Conservation (phyloP, 176 grass and related monocot genomes). For the Carex pumila region DNA sequence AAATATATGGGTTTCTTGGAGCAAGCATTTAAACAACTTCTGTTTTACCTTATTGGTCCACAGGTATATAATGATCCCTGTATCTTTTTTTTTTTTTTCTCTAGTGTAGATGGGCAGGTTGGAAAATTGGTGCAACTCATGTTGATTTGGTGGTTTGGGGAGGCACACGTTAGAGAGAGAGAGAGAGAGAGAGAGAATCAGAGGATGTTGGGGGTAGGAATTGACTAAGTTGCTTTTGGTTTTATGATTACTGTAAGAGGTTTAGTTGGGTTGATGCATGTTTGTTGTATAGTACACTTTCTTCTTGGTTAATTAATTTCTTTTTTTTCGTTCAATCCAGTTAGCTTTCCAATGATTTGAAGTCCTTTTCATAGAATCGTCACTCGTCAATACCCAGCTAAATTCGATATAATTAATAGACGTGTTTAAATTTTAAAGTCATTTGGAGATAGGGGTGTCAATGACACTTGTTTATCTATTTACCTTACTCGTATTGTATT, state of each 20-base stretch:
- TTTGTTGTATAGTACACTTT: conserved; percentile 3
- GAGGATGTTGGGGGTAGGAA: conserved; percentile 18
- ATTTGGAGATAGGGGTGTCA: no score
- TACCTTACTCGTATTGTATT: no score
- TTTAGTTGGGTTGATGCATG: conserved; percentile 22
- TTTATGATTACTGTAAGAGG: conserved; percentile 18
- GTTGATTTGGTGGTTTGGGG: conserved; percentile 16
- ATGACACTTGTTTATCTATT: no score
- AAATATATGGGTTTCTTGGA: not conserved
- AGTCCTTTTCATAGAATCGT: not conserved
- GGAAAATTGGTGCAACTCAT: conserved; percentile 10
- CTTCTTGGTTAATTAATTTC: not conserved
- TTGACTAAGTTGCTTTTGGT: conserved; percentile 11
- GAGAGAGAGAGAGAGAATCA: not conserved
- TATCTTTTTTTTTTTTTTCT: not conserved
- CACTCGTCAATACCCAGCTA: not conserved
- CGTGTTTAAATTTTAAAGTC: no score
- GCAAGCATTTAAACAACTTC: not conserved
- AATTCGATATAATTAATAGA: not conserved
- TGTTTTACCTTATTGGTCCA: not conserved
- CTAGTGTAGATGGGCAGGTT: conserved; percentile 13
- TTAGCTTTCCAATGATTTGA: conserved; percentile 7
- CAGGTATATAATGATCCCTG: not conserved
- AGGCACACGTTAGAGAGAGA: not conserved
- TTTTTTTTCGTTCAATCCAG: not conserved